Conservation (phyloP, 345 rosid genomes). For the Pistacia atlantica region DNA sequence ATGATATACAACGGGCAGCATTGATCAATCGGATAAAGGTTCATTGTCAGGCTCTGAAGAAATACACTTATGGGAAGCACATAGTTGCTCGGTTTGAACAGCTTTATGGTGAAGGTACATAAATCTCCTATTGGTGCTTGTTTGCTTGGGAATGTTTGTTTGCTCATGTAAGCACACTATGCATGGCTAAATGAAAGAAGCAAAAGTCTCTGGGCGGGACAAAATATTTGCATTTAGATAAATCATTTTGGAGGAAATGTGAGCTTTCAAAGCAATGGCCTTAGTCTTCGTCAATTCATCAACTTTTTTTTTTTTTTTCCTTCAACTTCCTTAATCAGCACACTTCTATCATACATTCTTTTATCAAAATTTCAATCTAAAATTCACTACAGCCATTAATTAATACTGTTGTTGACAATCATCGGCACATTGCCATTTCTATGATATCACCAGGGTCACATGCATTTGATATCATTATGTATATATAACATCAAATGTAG, state of each 20-base stretch:
- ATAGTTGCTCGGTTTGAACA: slow-evolving; percentile 94
- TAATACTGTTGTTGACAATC: too few relatives aligned
- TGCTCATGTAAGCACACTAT: background rate
- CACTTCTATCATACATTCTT: background rate
- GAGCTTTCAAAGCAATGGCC: too few relatives aligned
- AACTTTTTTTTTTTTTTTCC: background rate
- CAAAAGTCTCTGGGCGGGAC: background rate
- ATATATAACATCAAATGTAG: background rate
- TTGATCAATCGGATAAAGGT: slow-evolving; percentile 61
- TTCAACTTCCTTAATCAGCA: background rate
- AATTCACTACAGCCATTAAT: background rate
- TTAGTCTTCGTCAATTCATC: background rate
- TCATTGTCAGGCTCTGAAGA: slow-evolving; percentile 83
- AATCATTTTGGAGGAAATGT: background rate
- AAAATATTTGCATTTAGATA: background rate
- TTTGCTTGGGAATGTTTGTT: background rate
- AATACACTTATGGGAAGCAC: slow-evolving; percentile 98
- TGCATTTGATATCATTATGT: background rate
- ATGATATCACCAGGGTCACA: too few relatives aligned
- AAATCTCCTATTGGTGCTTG: slow-evolving; percentile 3
- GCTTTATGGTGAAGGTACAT: slow-evolving; percentile 73
- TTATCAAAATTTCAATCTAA: background rate
- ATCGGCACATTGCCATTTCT: too few relatives aligned
- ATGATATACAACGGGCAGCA: slow-evolving; percentile 64
- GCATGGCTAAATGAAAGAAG: background rate